Percentiles rank a stretch among this genome's conserved stretches.
phyloP scores from a whole-genome alignment of 768 basidiomycete species.

The Asterophora lycoperdoides region DNA sequence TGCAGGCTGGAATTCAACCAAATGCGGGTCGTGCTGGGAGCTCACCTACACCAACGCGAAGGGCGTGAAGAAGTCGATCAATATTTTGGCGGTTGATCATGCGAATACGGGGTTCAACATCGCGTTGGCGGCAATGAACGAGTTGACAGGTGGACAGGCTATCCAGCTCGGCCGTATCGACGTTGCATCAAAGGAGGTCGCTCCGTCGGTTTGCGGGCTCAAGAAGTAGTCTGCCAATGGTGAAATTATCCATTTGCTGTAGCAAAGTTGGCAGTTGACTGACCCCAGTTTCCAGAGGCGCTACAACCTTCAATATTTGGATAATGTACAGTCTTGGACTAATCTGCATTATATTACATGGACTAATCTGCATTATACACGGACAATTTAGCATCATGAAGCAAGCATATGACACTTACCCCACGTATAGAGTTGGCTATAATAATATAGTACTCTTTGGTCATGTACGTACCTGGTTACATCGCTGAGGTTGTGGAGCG shows the following conservation, averaged over 20 bases:
- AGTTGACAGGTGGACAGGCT: conserved; percentile 28
- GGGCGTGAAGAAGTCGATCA: conserved; percentile 29
- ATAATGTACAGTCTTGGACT: conserved; percentile 3
- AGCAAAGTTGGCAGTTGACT: no score
- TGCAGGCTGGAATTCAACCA: conserved; percentile 38
- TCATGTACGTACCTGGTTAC: not conserved
- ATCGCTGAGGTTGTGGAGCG: no score
- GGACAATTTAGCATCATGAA: no score
- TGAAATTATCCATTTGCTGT: not conserved
- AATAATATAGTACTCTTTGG: no score
- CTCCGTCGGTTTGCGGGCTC: conserved; percentile 23
- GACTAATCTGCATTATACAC: no score
- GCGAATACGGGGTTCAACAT: conserved; percentile 19
- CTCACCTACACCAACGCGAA: conserved; percentile 35
- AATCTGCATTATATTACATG: not conserved
- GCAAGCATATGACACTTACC: not conserved
- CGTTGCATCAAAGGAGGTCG: conserved; percentile 20
- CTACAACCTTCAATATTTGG: no score
- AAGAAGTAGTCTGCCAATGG: not conserved
- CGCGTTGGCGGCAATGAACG: conserved; percentile 30
- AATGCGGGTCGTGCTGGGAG: conserved; percentile 54
- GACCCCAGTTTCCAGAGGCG: no score
- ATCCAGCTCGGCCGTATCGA: conserved; percentile 21
- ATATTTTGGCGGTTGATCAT: conserved; percentile 44
- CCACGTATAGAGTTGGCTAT: not conserved